phyloP scores from a whole-genome alignment of 2,329 filamentous ascomycete species.

The Ilyonectria mors-panacis region DNA sequence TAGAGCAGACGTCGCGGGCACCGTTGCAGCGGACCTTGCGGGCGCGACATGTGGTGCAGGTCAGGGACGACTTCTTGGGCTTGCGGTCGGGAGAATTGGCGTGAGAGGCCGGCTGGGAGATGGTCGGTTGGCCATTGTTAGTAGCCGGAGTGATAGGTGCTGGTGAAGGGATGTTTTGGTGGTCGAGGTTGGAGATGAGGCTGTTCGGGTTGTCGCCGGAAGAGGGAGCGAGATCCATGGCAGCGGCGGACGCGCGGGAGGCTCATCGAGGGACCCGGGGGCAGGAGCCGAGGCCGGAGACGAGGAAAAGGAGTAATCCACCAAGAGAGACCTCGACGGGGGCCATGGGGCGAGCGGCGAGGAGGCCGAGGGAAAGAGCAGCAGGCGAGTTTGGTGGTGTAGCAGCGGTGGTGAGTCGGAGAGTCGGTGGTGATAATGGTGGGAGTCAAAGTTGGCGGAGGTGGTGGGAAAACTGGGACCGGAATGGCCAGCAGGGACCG shows the following conservation, averaged over 20 bases:
- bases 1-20: slow-evolving; percentile 67
- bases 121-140: slow-evolving; percentile 31
- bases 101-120: slow-evolving; percentile 44
- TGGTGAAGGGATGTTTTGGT: slow-evolving; percentile 40
- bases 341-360: slow-evolving; percentile 27
- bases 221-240: slow-evolving; percentile 50
- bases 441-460: slow-evolving; percentile 34
- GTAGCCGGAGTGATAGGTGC: slow-evolving; percentile 26
- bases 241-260: slow-evolving; percentile 35
- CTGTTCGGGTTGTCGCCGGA: slow-evolving; percentile 48
- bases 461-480: slow-evolving; percentile 46
- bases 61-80: slow-evolving; percentile 61
- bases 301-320: slow-evolving; percentile 36
- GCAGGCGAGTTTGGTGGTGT: background rate
- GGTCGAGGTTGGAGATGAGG: slow-evolving; percentile 44
- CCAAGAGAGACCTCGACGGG: slow-evolving; percentile 37
- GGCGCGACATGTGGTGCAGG: slow-evolving; percentile 68
- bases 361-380: background rate
- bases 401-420: slow-evolving; percentile 28
- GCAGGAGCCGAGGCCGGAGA: slow-evolving; percentile 38
- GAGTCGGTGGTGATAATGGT: slow-evolving; percentile 35
- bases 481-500: slow-evolving; percentile 33
- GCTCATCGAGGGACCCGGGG: slow-evolving; percentile 44
- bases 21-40: slow-evolving; percentile 74
- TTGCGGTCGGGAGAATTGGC: slow-evolving; percentile 52